Evolutionary conservation across 2,329 filamentous ascomycete genomes (phyloP).

Genomic region (Aspergillus carbonarius): DNA sequence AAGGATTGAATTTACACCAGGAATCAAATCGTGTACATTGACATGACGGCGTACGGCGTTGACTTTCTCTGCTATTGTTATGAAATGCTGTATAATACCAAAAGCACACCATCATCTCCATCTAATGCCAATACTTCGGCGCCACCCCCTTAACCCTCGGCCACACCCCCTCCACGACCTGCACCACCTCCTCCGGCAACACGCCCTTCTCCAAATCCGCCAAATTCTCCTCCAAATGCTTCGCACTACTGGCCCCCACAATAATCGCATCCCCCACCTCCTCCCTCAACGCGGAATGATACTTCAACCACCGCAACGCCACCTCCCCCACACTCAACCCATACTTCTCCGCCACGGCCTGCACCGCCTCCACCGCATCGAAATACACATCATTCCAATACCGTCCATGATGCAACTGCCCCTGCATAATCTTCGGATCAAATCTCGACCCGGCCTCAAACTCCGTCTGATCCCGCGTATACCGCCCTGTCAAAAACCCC

Average conservation of each 20-base stretch:
- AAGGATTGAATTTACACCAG: background rate
- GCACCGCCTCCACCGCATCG: constrained; percentile 43
- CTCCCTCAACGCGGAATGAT: constrained; percentile 42
- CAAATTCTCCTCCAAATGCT: constrained; percentile 43
- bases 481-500: constrained; percentile 47
- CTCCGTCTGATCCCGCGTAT: constrained; percentile 29
- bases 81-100: too few species aligned
- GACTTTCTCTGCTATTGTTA: too few species aligned
- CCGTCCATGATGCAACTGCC: constrained; percentile 34
- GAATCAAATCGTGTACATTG: too few species aligned
- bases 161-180: constrained; percentile 42
- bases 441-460: constrained; percentile 1
- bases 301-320: constrained; percentile 48
- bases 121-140: constrained; percentile 34
- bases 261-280: constrained; percentile 40
- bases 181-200: constrained; percentile 41
- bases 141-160: constrained; percentile 28
- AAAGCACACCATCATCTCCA: too few species aligned
- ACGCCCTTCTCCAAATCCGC: constrained; percentile 40
- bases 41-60: background rate
- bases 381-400: constrained; percentile 48
- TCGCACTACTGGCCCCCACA: constrained; percentile 38
- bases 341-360: constrained; percentile 39
- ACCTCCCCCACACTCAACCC: constrained; percentile 44
- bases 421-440: constrained; percentile 43